A percentile compares a stretch with the other conserved stretches of the same genome.
Evolutionary conservation across 352 stramenopile genomes (phyloP).

Genomic region (Phytopythium mirpurense): DNA sequence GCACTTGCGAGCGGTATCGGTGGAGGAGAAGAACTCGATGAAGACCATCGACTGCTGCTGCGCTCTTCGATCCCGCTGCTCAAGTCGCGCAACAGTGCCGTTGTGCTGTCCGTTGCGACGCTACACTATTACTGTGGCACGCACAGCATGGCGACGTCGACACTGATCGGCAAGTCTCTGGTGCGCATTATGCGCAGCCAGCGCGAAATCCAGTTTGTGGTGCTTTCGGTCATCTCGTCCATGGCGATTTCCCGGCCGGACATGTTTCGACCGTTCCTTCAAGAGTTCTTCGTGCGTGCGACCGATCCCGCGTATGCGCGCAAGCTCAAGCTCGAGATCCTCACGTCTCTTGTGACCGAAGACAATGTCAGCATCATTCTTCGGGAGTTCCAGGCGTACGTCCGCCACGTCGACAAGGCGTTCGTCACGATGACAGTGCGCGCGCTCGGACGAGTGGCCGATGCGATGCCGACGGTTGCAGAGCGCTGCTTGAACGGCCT

Average conservation of each 20-base stretch:
- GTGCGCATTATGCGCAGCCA: slow-evolving; percentile 96
- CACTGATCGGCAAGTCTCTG: slow-evolving; percentile 94
- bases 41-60: slow-evolving; percentile 96
- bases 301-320: slow-evolving; percentile 94
- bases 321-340: slow-evolving; percentile 97
- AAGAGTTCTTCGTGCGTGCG: slow-evolving; percentile 96
- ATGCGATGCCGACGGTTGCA: slow-evolving; percentile 86
- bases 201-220: slow-evolving; percentile 98
- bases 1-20: slow-evolving; percentile 61
- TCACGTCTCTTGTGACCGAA: slow-evolving; percentile 90
- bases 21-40: slow-evolving; percentile 85
- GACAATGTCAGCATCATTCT: slow-evolving; percentile 93
- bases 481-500: slow-evolving; percentile 89
- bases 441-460: slow-evolving; percentile 90
- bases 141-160: slow-evolving; percentile 78
- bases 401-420: slow-evolving; percentile 91
- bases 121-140: slow-evolving; percentile 97
- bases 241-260: slow-evolving; percentile 93
- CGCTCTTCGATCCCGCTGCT: slow-evolving; percentile 94
- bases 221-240: slow-evolving; percentile 93
- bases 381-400: slow-evolving; percentile 95
- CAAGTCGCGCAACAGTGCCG: slow-evolving; percentile 95
- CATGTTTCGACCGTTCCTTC: slow-evolving; percentile 95
- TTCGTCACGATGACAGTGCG: slow-evolving; percentile 94
- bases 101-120: slow-evolving; percentile 95